Base-by-base conservation (phyloP, 768 basidiomycete species). In the Astraeus odoratus region DNA sequence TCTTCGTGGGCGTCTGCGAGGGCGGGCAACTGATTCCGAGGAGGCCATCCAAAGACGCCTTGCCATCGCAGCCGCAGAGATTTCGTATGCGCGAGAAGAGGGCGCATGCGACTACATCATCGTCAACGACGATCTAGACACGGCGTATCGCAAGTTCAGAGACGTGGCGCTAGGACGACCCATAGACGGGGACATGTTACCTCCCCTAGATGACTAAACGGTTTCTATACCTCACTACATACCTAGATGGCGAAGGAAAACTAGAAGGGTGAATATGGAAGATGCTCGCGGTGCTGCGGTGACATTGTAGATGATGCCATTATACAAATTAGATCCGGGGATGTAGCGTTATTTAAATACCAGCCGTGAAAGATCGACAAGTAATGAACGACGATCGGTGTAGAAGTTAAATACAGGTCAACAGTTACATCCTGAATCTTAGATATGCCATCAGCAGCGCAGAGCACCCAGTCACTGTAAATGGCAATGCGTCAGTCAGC, bases 391-490 rank as follows among this genome's bases (percentile, higher is more conserved):
- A n/a, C n/a, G n/a, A n/a, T n/a, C n/a, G n/a, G 22, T 23, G 15
- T 24, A 39, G 19, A 15, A 12, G n/a, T 23, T 5, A 15, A 16
- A 24, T 13, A 24, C 20, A 37, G 4, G 15, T 22, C n/a, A 12
- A 39, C 27, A 19, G 18, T 56, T 55, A 74, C 22, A 67, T 55
- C 23, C 74, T 65, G 61, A 92, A 92, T 48, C 88, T 77, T 57
- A 90, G 60, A 63, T 92, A 92, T 18, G 89, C 88, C 86, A 92
- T 88, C 37, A 92, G 70, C 35, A 92, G 67, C 18, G 89, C 88
- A 9, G 86, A 85, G 55, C 86, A 86, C 51, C 89, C 88, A 36
- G 88, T 90, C 30, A 90, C 88, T 90, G 53, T 34, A 18, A 30
- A 42, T 16, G n/a, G 33, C 1, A 43, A 45, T 45, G 33, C 36